Conservation (phyloP, 1,284 basidiomycete genomes). For the Malassezia brasiliensis region DNA sequence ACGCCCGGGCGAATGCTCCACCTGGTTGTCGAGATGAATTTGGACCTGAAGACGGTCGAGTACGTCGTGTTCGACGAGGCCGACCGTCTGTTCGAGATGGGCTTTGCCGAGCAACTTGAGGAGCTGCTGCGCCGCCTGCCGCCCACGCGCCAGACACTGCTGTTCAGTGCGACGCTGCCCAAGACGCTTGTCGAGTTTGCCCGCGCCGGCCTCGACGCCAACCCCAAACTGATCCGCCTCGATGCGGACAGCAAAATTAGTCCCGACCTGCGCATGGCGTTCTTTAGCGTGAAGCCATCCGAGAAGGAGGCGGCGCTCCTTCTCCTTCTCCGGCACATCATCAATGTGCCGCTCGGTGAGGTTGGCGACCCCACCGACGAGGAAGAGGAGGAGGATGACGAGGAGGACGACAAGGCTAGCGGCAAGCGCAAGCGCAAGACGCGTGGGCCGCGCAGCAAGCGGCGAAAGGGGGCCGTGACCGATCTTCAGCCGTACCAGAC, state of each 20-base stretch:
- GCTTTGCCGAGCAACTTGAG: constrained; percentile 80
- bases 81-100: constrained; percentile 93
- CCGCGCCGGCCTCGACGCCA: constrained; percentile 75
- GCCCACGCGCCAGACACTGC: constrained; percentile 71
- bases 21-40: constrained; percentile 89
- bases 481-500: constrained; percentile 73
- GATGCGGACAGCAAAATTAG: constrained; percentile 95
- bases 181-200: constrained; percentile 94
- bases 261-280: constrained; percentile 80
- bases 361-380: constrained; percentile 41
- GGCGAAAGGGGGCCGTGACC: constrained; percentile 51
- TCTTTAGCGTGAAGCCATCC: constrained; percentile 80
- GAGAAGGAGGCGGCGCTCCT: constrained; percentile 92
- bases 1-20: constrained; percentile 95
- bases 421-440: constrained; percentile 22
- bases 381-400: constrained; percentile 25
- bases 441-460: constrained; percentile 16
- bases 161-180: constrained; percentile 93
- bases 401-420: constrained; percentile 24
- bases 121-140: constrained; percentile 86
- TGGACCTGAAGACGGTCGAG: constrained; percentile 77
- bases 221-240: constrained; percentile 85
- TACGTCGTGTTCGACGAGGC: constrained; percentile 97
- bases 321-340: constrained; percentile 72
- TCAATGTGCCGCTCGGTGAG: constrained; percentile 61